phyloP scores from a whole-genome alignment of 2,329 filamentous ascomycete genomes.

The Verticillium albo-atrum region DNA sequence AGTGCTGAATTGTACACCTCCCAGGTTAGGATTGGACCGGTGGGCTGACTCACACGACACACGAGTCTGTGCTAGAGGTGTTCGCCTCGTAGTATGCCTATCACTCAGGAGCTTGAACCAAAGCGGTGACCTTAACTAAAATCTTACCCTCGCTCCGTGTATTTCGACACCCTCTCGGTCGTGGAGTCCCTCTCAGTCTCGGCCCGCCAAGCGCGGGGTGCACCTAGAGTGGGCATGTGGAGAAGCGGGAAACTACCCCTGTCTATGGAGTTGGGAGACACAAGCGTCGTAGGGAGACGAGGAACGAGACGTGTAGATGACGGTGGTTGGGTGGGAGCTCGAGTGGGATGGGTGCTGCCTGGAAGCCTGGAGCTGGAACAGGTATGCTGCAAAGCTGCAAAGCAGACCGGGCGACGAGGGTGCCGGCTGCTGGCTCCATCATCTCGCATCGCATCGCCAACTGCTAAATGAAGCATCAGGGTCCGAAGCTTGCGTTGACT shows the following conservation, averaged over 20 bases:
- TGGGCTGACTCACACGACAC: neutral
- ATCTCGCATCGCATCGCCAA: neutral
- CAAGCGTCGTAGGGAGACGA: neutral
- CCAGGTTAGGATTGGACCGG: neutral
- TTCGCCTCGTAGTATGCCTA: neutral
- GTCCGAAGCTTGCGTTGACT: slow-evolving; percentile 12
- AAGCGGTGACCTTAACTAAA: neutral
- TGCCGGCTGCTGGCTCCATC: no score
- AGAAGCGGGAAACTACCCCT: neutral
- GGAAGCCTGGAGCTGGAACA: neutral
- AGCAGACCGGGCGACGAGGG: no score
- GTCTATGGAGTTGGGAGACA: neutral
- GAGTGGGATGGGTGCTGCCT: neutral
- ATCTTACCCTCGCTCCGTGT: neutral
- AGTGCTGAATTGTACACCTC: neutral
- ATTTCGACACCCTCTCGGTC: neutral
- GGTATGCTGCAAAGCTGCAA: no score
- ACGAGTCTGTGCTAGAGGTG: neutral
- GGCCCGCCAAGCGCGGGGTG: neutral
- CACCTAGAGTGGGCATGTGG: neutral
- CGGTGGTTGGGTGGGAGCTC: neutral
- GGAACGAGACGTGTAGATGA: neutral
- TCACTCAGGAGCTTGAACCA: neutral
- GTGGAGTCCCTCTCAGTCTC: neutral
- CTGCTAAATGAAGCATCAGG: neutral